These are phyloP conservation scores for Strigomonas culicis DNA, from an alignment of 208 protist species.

Conservation along the genomic window DNA sequence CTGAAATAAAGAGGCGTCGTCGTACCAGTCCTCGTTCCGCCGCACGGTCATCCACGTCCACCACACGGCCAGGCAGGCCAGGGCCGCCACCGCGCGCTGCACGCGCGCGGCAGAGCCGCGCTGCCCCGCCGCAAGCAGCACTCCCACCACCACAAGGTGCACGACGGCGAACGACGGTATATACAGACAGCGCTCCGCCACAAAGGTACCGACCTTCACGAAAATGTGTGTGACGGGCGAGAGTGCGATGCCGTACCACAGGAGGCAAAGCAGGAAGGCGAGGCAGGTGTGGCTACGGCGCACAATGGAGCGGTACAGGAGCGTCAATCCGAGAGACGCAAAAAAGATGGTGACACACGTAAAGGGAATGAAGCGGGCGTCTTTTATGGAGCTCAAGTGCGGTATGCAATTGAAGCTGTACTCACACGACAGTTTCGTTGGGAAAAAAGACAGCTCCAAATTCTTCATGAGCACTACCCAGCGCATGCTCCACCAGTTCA, in stretches of 20 bases:
- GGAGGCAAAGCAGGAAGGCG: constrained; percentile 19
- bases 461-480: constrained; percentile 77
- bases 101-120: constrained; percentile 4
- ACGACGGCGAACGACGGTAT: constrained; percentile 40
- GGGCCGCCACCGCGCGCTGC: neutral
- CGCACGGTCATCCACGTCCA: constrained; percentile 30
- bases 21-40: constrained; percentile 44
- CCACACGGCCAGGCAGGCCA: constrained; percentile 17
- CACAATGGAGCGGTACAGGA: constrained; percentile 19
- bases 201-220: constrained; percentile 75
- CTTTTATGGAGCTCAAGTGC: constrained; percentile 26
- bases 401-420: constrained; percentile 91
- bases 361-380: constrained; percentile 37
- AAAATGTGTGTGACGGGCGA: constrained; percentile 83
- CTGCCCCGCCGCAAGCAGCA: constrained; percentile 13
- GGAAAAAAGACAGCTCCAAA: constrained; percentile 79
- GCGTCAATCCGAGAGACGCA: neutral
- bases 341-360: constrained; percentile 13
- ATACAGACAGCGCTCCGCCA: constrained; percentile 88
- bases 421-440: constrained; percentile 76
- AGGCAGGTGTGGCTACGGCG: constrained; percentile 14
- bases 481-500: constrained; percentile 41
- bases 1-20: constrained; percentile 41
- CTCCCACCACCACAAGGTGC: constrained; percentile 17
- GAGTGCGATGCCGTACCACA: constrained; percentile 75